Base-by-base conservation (phyloP, 1,284 basidiomycete genomes). In the Coniophora puteana region DNA sequence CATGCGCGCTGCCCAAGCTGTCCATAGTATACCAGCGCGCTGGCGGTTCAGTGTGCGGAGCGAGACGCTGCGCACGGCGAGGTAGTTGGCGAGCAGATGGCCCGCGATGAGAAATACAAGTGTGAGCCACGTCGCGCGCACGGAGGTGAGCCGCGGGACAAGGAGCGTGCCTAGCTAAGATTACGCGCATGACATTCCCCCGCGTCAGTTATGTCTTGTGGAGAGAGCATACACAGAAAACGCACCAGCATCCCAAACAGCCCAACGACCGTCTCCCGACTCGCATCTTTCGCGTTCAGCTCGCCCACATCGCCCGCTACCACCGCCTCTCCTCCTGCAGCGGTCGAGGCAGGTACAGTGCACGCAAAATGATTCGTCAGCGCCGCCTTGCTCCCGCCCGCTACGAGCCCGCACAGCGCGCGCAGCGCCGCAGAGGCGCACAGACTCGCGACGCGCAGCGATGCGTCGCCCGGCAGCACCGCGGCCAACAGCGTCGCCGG, bases 351-450 rank as follows among this genome's bases (percentile, higher is more conserved):
- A n/a, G n/a, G n/a, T n/a, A n/a, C n/a, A n/a, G n/a, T n/a, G n/a
- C n/a, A n/a, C n/a, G n/a, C n/a, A 51, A 85, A 82, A 51, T 84
- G 82, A 36, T 81, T 59, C 0, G 79, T 75, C n/a, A 86, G 68
- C 4, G 81, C 78, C 1, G 80, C 75, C 53, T 83, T 85, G 0
- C 82, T 80, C 3, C 82, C 81, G 16, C 76, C 79, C 5, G 78
- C 80, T 8, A 72, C 72, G 13, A 82, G 73, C 1, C 68, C 69
- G 48, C 81, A 83, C 1, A 84, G 58, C 2, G 80, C 72, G 26
- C 75, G 70, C 43, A 77, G 62, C 4, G 70, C 67, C 3, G 78
- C 77, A 44, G 77, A 80, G 28, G 78, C 36, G 48, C 81, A 84
- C 3, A 83, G 59, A 0, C 72, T 65, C 1, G 59, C 53, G 1